These are phyloP conservation scores for Clitopilus passeckerianus DNA, from an alignment of 768 basidiomycete genomes.

Conservation along the genomic window DNA sequence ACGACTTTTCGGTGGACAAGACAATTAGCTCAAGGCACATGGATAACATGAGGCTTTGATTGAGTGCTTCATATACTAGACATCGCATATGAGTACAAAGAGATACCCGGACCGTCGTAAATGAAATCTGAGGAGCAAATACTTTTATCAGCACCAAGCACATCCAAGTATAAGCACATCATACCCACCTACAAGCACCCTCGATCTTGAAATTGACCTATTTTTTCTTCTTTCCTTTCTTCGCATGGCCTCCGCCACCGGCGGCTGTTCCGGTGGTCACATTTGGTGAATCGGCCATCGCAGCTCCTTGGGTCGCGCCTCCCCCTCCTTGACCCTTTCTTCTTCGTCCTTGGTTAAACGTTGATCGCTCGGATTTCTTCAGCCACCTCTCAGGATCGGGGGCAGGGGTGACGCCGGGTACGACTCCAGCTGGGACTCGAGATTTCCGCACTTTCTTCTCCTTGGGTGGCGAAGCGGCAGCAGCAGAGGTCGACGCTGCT, in stretches of 20 bases:
- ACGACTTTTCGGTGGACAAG: no score
- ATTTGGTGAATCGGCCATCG: conserved; percentile 29
- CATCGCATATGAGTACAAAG: not conserved
- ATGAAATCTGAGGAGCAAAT: not conserved
- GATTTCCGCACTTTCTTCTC: conserved; percentile 53
- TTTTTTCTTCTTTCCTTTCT: not conserved
- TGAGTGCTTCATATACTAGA: not conserved
- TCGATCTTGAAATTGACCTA: not conserved
- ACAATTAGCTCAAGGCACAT: not conserved
- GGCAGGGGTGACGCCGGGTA: conserved; percentile 73
- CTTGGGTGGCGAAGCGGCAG: conserved; percentile 13
- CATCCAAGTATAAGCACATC: not conserved
- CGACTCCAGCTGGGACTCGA: conserved; percentile 71
- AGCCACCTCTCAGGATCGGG: conserved; percentile 88
- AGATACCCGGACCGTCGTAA: not conserved
- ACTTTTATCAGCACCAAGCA: not conserved
- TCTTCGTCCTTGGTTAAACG: conserved; percentile 47
- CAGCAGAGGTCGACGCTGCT: conserved; percentile 20
- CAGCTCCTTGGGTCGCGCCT: conserved; percentile 69
- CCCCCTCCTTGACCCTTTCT: conserved; percentile 47
- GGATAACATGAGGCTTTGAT: not conserved
- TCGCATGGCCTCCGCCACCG: not conserved
- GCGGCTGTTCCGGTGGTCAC: not conserved
- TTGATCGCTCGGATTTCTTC: conserved; percentile 78
- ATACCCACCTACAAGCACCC: not conserved